A percentile compares a stretch with the other conserved stretches of the same genome.
These are phyloP conservation scores for Lobosporangium transversale DNA, from an alignment of 192 early-diverging fungal genomes.

Conservation along the genomic window DNA sequence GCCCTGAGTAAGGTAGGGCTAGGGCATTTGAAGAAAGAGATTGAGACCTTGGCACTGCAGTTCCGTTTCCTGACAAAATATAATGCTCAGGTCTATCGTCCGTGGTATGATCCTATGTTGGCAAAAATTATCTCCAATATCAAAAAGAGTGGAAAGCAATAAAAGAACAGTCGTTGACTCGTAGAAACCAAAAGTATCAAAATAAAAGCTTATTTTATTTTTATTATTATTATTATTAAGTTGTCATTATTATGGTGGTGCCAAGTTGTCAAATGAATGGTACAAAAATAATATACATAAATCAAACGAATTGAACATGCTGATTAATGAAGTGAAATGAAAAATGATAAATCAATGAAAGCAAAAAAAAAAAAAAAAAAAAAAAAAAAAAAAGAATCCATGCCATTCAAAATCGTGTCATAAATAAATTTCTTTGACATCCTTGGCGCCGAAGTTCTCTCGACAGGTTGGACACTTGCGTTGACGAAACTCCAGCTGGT, in stretches of 20 bases:
- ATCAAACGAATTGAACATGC: not conserved
- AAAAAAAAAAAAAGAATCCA: not conserved
- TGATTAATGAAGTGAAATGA: not conserved
- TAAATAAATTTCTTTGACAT: constrained; percentile 84
- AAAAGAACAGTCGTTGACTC: too few species aligned
- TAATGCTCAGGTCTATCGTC: constrained; percentile 67
- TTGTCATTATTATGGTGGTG: too few species aligned
- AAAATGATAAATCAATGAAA: not conserved
- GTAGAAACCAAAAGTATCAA: too few species aligned
- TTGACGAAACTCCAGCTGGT: constrained; percentile 83
- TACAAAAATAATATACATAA: not conserved
- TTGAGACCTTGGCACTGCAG: constrained; percentile 57
- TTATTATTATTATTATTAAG: too few species aligned
- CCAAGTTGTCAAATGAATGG: too few species aligned
- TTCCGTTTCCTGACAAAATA: constrained; percentile 62
- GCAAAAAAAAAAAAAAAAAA: not conserved
- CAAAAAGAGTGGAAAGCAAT: too few species aligned
- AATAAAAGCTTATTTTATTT: too few species aligned
- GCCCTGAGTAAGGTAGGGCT: constrained; percentile 62
- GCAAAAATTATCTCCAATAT: constrained; percentile 7
- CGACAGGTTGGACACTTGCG: constrained; percentile 93
- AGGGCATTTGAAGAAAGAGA: constrained; percentile 56
- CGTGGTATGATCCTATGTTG: constrained; percentile 69
- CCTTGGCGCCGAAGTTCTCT: constrained; percentile 82
- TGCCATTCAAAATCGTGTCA: constrained; percentile 45